Evolutionary conservation across 768 basidiomycete genomes (phyloP).

Genomic region (Russula vinacea): DNA sequence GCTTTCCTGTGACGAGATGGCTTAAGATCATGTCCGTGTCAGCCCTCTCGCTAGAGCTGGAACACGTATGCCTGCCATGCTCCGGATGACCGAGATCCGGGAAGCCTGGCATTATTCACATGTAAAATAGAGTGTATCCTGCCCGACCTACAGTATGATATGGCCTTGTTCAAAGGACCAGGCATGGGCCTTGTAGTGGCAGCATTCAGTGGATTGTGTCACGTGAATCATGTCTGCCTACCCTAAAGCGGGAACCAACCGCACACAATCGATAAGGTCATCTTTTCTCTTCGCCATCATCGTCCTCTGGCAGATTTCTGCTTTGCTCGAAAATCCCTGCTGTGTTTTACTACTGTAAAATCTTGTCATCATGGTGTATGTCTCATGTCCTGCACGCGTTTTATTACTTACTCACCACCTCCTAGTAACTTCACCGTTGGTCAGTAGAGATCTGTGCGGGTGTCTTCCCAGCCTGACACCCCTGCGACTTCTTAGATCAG

Average conservation of each 20-base stretch:
- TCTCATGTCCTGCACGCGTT: conserved; percentile 32
- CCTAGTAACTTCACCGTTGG: conserved; percentile 31
- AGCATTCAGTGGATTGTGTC: background rate
- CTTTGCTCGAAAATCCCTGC: conserved; percentile 16
- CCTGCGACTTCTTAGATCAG: conserved; percentile 56
- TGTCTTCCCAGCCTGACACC: conserved; percentile 35
- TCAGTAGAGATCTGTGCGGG: conserved; percentile 14
- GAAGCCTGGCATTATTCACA: too few species aligned
- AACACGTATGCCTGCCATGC: too few species aligned
- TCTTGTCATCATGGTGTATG: conserved; percentile 80
- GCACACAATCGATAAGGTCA: conserved; percentile 43
- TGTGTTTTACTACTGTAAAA: conserved; percentile 38
- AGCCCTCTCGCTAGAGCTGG: too few species aligned
- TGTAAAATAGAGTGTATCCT: too few species aligned
- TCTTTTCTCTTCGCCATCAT: conserved; percentile 7
- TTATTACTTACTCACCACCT: background rate
- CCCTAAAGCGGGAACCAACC: conserved; percentile 16
- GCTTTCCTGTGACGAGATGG: too few species aligned
- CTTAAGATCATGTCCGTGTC: too few species aligned
- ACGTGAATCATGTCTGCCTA: conserved; percentile 11
- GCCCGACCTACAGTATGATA: too few species aligned
- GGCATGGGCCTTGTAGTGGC: too few species aligned
- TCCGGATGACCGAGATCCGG: too few species aligned
- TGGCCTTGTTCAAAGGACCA: too few species aligned
- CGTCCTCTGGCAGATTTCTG: conserved; percentile 22